Conservation (phyloP, 495 filamentous ascomycete species). For the Daldinia vernicosa region DNA sequence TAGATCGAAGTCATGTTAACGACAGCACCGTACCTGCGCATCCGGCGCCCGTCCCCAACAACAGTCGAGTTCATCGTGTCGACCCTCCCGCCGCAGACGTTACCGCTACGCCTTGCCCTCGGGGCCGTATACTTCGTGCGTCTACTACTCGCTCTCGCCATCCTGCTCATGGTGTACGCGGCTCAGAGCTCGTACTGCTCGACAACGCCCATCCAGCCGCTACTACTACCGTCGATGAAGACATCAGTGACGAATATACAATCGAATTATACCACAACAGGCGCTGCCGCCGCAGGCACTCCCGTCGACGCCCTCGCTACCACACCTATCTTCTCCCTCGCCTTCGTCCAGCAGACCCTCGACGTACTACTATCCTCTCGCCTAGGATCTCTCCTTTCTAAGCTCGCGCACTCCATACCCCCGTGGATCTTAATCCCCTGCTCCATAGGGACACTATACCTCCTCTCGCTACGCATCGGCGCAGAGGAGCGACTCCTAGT, state of each 20-base stretch:
- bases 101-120: constrained; percentile 65
- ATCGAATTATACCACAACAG: constrained; percentile 1
- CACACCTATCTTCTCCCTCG: constrained; percentile 43
- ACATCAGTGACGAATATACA: background rate
- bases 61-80: constrained; percentile 89
- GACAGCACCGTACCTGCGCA: constrained; percentile 64
- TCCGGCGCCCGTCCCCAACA: constrained; percentile 80
- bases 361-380: constrained; percentile 32
- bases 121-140: constrained; percentile 60
- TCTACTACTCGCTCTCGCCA: constrained; percentile 44
- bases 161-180: constrained; percentile 52
- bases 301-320: constrained; percentile 6
- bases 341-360: constrained; percentile 46
- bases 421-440: constrained; percentile 53
- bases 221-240: background rate
- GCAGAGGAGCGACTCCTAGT: constrained; percentile 87
- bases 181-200: constrained; percentile 37
- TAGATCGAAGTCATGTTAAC: constrained; percentile 57
- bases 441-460: constrained; percentile 44
- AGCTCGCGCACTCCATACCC: constrained; percentile 23
- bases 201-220: background rate
- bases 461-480: constrained; percentile 53
- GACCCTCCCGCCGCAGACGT: constrained; percentile 68
- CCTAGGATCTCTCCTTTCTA: background rate
- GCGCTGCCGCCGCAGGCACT: background rate